phyloP scores from a whole-genome alignment of 352 stramenopile species.

The Saprolegnia diclina region DNA sequence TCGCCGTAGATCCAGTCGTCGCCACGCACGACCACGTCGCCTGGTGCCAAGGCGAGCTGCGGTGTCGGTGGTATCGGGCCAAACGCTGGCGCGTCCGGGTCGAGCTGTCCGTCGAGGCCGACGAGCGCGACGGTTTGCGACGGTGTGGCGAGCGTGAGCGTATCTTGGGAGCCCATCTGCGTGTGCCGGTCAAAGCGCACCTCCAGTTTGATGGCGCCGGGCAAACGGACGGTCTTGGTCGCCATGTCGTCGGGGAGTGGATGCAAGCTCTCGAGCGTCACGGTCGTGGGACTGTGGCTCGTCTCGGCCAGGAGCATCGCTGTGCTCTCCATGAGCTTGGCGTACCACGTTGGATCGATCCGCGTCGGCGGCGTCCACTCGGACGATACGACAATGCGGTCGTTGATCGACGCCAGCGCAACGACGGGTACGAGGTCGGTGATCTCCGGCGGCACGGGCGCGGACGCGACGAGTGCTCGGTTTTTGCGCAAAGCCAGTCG shows the following conservation, averaged over 20 bases:
- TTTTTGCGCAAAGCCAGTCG: constrained; percentile 43
- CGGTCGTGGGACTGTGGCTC: constrained; percentile 30
- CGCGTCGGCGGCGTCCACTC: not conserved
- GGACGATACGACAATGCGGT: constrained; percentile 2
- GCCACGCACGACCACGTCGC: constrained; percentile 51
- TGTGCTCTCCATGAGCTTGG: constrained; percentile 49
- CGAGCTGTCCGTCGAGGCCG: constrained; percentile 2
- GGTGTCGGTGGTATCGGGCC: not conserved
- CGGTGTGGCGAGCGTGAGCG: not conserved
- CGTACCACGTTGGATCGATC: constrained; percentile 14
- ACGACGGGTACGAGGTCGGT: constrained; percentile 32
- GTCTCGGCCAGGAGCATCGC: constrained; percentile 41
- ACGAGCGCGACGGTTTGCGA: constrained; percentile 1
- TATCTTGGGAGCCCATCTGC: constrained; percentile 31
- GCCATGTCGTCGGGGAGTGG: constrained; percentile 29
- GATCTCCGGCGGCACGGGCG: constrained; percentile 27
- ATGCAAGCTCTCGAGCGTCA: constrained; percentile 51
- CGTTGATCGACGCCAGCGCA: constrained; percentile 7
- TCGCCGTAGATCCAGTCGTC: constrained; percentile 66
- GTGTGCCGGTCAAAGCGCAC: constrained; percentile 61
- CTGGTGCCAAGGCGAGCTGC: constrained; percentile 15
- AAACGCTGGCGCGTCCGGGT: not conserved
- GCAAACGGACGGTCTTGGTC: constrained; percentile 34
- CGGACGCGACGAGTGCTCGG: constrained; percentile 27
- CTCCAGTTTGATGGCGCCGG: constrained; percentile 55